Evolutionary conservation across 768 basidiomycete genomes (phyloP), one percentile per base, ranked within the genome.

Genomic region (Asterophora lycoperdoides): DNA sequence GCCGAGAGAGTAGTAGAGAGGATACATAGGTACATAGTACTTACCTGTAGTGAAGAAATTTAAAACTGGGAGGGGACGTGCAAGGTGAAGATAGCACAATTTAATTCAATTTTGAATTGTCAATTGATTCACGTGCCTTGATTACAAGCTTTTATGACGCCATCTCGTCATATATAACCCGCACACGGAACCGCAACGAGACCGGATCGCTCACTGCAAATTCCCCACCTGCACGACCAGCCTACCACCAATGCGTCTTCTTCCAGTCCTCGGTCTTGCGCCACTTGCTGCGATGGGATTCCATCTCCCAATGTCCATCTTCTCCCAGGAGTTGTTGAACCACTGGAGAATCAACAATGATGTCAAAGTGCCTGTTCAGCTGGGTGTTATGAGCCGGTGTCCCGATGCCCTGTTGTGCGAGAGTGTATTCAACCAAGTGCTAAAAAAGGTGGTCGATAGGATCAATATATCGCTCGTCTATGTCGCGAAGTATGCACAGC

Each of bases 341-440:
- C 26, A 50, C 15, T 45, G 39, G 48, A 17, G 5, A n/a, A 19
- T 23, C 14, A 34, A 34, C 29, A 48, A 52, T 18, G 64, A 68
- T 49, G 56, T 66, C 55, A 74, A 68, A 62, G 78, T 79, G 33
- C 70, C 72, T 18, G 72, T 78, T 8, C 70, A 74, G 46, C 64
- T 79, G 5, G 77, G 75, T 1, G 77, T 79, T 20, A 77, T 78
- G 75, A 78, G 75, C 59, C 70, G 69, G 40, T 76, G 92, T 62
- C 89, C 91, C 0, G 92, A 95, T 60, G 91, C 93, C 35, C 63
- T 89, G 32, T 57, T 88, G 10, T 93, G 91, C 62, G 93, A 95
- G 65, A 68, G 75, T 5, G 71, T 86, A 0, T 89, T 93, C 65
- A 79, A 90, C 60, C 68, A 77, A 17, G 89, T 93, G 26, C 65